Evolutionary conservation across 257 asterid species (phyloP).

Genomic region (Ajuga chamaepitys): DNA sequence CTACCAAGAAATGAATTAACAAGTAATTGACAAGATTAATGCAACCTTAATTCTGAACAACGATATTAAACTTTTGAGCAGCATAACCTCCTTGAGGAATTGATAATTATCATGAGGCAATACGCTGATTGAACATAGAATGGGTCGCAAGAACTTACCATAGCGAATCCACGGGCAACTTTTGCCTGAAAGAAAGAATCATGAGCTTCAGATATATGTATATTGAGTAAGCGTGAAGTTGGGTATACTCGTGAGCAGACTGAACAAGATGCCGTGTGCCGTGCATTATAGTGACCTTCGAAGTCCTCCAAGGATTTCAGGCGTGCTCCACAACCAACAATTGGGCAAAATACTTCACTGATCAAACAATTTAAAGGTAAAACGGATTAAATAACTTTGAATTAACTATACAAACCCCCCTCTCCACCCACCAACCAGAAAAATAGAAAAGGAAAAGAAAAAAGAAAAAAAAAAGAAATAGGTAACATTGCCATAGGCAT

Average conservation of each 20-base stretch:
- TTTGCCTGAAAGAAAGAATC: conserved; percentile 97
- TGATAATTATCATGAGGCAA: no score
- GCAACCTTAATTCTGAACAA: neutral
- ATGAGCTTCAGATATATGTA: conserved; percentile 90
- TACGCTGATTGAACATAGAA: neutral
- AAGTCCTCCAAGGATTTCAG: conserved; percentile 70
- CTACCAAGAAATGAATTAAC: neutral
- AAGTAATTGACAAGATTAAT: neutral
- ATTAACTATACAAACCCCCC: neutral
- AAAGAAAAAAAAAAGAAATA: neutral
- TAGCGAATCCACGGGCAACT: conserved; percentile 77
- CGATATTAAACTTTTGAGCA: neutral
- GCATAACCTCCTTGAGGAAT: neutral
- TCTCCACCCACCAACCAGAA: neutral
- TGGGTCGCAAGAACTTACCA: conserved; percentile 40
- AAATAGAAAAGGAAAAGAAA: no score
- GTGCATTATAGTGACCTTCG: conserved; percentile 78
- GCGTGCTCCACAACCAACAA: conserved; percentile 74
- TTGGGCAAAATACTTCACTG: conserved; percentile 69
- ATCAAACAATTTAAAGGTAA: conserved; percentile 8
- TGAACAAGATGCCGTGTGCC: conserved; percentile 91
- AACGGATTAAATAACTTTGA: neutral
- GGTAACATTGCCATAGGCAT: neutral
- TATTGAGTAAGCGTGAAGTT: conserved; percentile 78
- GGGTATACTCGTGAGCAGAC: conserved; percentile 91